Evolutionary conservation across 2,329 filamentous ascomycete species (phyloP).

Genomic region (Ascochyta rabiei): DNA sequence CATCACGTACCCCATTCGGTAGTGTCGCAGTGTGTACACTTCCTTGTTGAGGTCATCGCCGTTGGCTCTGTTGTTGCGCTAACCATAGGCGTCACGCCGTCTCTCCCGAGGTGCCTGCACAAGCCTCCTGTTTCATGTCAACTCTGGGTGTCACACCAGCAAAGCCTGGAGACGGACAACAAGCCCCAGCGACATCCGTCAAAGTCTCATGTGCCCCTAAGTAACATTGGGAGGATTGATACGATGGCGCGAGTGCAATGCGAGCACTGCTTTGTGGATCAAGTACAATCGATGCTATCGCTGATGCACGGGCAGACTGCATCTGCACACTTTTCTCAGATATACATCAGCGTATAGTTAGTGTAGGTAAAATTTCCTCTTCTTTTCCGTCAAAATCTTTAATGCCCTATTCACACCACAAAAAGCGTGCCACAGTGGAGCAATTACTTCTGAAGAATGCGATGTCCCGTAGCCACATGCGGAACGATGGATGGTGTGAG

Average conservation of each 20-base stretch:
- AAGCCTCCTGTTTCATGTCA: constrained; percentile 26
- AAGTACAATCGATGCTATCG: neutral
- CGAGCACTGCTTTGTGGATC: neutral
- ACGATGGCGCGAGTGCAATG: neutral
- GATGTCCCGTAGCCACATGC: neutral
- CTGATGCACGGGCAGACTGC: neutral
- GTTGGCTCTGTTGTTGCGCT: constrained; percentile 14
- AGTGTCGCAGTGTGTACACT: constrained; percentile 8
- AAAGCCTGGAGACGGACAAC: constrained; percentile 19
- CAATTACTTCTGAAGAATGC: neutral
- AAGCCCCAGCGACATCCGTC: constrained; percentile 21
- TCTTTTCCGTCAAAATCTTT: neutral
- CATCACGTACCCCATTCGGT: constrained; percentile 13
- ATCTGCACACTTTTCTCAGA: neutral
- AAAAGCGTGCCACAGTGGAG: neutral
- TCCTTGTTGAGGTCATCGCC: constrained; percentile 8
- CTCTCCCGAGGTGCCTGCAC: constrained; percentile 16
- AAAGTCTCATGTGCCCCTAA: constrained; percentile 10
- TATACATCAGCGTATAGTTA: neutral
- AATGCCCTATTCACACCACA: neutral
- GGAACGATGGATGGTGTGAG: constrained; percentile 5
- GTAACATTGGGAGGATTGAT: constrained; percentile 1
- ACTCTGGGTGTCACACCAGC: constrained; percentile 21
- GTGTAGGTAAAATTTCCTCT: neutral
- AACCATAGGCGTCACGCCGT: constrained; percentile 20